phyloP scores from a whole-genome alignment of 495 filamentous ascomycete species.

The Penicillium alfredii region DNA sequence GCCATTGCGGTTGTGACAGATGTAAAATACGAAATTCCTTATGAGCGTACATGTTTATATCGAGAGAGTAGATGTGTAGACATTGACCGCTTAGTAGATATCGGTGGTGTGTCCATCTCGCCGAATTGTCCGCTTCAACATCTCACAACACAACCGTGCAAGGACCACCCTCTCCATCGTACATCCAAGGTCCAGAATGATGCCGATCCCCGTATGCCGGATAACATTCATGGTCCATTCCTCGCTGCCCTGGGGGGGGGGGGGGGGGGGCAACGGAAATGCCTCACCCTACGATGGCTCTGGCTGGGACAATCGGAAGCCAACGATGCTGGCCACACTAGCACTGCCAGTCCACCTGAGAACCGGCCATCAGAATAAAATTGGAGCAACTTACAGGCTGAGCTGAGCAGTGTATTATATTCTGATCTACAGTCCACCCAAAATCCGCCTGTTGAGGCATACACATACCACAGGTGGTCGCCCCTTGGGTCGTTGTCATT shows the following conservation, averaged over 20 bases:
- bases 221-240: slow-evolving; percentile 26
- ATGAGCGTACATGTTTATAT: too few species aligned
- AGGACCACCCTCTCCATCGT: too few species aligned
- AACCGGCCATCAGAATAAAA: too few species aligned
- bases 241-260: slow-evolving; percentile 15
- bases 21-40: too few species aligned
- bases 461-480: slow-evolving; percentile 23
- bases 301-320: slow-evolving; percentile 2
- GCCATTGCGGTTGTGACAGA: background rate
- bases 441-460: background rate
- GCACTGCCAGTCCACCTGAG: background rate
- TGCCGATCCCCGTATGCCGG: slow-evolving; percentile 16
- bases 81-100: too few species aligned
- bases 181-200: background rate
- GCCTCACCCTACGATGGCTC: slow-evolving; percentile 12
- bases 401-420: background rate
- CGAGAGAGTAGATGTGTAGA: too few species aligned
- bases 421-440: background rate
- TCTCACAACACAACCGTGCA: too few species aligned
- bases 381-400: background rate
- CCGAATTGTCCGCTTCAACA: too few species aligned
- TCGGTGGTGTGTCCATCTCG: too few species aligned
- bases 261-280: slow-evolving; percentile 16
- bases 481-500: slow-evolving; percentile 23
- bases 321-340: background rate